Evolutionary conservation across 208 protist genomes (phyloP).

Genomic region (Acanthamoeba culbertsoni): DNA sequence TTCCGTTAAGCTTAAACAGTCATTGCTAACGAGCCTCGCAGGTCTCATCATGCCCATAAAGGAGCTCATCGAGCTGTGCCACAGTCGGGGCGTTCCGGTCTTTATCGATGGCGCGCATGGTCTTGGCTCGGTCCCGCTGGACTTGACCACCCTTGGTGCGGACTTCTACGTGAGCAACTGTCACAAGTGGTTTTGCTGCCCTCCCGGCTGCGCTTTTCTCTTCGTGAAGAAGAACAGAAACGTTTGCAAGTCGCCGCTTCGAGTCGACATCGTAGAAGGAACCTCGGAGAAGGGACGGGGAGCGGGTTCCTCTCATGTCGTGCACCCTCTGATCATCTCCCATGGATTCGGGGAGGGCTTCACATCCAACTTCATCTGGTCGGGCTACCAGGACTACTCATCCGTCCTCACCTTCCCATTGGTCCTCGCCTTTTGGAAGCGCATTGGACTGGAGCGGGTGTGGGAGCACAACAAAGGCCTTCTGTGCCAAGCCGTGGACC

Average conservation of each 20-base stretch:
- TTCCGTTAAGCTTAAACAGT: neutral
- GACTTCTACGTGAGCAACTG: conserved; percentile 88
- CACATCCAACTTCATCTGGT: conserved; percentile 91
- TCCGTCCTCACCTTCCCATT: conserved; percentile 86
- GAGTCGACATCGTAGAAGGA: neutral
- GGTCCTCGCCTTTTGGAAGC: conserved; percentile 84
- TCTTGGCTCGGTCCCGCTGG: conserved; percentile 84
- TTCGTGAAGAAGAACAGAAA: neutral
- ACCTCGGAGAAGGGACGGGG: neutral
- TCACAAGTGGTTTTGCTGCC: conserved; percentile 90
- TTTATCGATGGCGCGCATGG: conserved; percentile 91
- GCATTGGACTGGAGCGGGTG: neutral
- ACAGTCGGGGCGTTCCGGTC: conserved; percentile 83
- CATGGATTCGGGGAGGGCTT: conserved; percentile 89
- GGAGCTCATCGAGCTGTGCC: conserved; percentile 83
- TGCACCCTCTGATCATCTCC: conserved; percentile 68
- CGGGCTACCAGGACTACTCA: conserved; percentile 88
- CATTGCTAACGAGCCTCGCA: conserved; percentile 81
- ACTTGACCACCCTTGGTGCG: conserved; percentile 80
- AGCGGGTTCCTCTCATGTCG: neutral
- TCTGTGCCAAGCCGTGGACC: conserved; percentile 73
- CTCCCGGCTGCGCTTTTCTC: neutral
- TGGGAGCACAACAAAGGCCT: neutral
- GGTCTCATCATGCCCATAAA: conserved; percentile 10
- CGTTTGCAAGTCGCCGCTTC: neutral